Evolutionary conservation across 257 asterid genomes (phyloP).

Genomic region (Scutellaria galericulata): DNA sequence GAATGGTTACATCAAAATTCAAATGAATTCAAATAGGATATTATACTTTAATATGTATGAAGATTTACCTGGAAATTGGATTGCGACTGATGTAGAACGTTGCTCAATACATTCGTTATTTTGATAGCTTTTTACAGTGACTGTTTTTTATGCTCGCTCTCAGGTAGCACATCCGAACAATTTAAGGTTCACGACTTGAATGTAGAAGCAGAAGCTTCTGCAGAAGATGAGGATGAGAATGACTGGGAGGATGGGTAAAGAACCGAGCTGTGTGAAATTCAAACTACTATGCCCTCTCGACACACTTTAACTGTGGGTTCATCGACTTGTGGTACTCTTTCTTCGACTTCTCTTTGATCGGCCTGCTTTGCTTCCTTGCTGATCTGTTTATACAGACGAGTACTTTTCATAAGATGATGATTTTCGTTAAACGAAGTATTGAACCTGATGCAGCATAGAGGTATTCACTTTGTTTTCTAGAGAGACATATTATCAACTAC

Average conservation of each 20-base stretch:
- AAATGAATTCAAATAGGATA: too few species aligned
- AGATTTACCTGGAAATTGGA: too few species aligned
- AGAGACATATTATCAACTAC: background rate
- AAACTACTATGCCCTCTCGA: background rate
- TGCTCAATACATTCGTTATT: too few species aligned
- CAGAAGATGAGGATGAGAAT: conserved; percentile 63
- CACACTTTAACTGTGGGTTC: background rate
- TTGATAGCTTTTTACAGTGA: background rate
- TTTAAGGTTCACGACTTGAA: conserved; percentile 73
- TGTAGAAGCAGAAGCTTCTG: conserved; percentile 69
- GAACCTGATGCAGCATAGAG: background rate
- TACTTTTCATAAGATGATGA: too few species aligned
- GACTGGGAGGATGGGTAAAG: conserved; percentile 86
- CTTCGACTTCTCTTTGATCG: background rate
- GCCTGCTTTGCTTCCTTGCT: background rate
- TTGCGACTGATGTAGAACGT: too few species aligned
- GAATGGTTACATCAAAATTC: background rate
- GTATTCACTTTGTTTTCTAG: background rate
- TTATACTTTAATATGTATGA: too few species aligned
- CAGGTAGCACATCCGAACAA: conserved; percentile 50
- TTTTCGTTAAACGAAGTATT: background rate
- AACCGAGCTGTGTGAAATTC: conserved; percentile 1
- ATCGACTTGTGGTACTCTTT: background rate
- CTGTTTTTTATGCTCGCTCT: background rate
- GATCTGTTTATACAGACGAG: background rate